Percentiles rank a stretch among this genome's conserved stretches.
Conservation (phyloP, 2,329 filamentous ascomycete species). For the Penicillium sp. region DNA sequence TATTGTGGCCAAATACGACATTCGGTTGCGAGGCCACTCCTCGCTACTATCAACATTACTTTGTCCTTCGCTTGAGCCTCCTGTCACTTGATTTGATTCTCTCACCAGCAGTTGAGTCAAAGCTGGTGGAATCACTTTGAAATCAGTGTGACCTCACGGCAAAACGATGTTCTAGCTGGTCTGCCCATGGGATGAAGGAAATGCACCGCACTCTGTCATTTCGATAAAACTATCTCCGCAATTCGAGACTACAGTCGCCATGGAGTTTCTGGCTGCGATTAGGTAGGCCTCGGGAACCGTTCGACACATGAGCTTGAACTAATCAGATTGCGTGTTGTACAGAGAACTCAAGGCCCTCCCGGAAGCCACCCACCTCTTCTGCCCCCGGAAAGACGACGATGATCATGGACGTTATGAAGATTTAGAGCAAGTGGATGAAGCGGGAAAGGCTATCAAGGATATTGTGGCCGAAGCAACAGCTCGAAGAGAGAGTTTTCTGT, state of each 20-base stretch:
- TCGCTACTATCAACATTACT: constrained; percentile 1
- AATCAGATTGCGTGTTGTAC: constrained; percentile 7
- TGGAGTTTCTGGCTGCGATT: constrained; percentile 46
- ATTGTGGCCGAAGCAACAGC: constrained; percentile 57
- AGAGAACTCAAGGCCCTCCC: constrained; percentile 48
- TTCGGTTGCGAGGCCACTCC: neutral
- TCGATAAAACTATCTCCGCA: constrained; percentile 6
- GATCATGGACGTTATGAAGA: constrained; percentile 66
- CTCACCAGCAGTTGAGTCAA: neutral
- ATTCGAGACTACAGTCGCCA: constrained; percentile 20
- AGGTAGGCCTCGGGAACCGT: constrained; percentile 32
- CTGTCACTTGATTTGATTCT: neutral
- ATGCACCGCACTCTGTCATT: constrained; percentile 17
- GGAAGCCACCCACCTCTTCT: constrained; percentile 63
- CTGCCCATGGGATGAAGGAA: constrained; percentile 14
- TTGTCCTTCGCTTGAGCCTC: neutral
- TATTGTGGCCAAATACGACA: neutral
- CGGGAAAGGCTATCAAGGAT: constrained; percentile 34
- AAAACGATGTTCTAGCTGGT: constrained; percentile 6
- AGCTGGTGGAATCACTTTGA: neutral
- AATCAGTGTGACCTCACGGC: neutral
- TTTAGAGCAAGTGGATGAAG: constrained; percentile 50
- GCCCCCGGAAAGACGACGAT: constrained; percentile 62
- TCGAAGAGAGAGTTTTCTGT: constrained; percentile 63
- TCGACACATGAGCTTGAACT: constrained; percentile 2